Evolutionary conservation across 129 eudicot species (phyloP).

Genomic region (Scalesia atractyloides): DNA sequence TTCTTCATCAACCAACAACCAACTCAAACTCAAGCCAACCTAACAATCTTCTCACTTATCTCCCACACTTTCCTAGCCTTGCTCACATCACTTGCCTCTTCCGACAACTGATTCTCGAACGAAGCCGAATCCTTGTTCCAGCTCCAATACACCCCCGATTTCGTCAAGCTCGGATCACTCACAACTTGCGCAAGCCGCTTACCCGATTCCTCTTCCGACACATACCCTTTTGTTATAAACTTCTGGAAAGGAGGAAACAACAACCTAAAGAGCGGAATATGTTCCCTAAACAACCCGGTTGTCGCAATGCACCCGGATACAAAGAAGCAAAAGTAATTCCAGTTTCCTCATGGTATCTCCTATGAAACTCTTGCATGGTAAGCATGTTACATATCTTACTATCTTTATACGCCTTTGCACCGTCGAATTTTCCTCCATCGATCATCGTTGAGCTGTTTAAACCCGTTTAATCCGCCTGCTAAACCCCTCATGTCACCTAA

Average conservation of each 20-base stretch:
- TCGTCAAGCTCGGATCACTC: slow-evolving; percentile 88
- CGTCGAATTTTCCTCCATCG: slow-evolving; percentile 73
- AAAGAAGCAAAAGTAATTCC: slow-evolving; percentile 86
- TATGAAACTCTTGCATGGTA: slow-evolving; percentile 90
- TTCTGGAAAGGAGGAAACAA: slow-evolving; percentile 93
- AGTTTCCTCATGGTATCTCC: slow-evolving; percentile 83
- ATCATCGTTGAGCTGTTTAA: slow-evolving; percentile 86
- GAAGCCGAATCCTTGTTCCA: slow-evolving; percentile 93
- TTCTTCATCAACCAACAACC: slow-evolving; percentile 7
- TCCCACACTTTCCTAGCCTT: slow-evolving; percentile 92
- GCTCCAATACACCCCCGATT: slow-evolving; percentile 96
- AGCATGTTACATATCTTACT: slow-evolving; percentile 93
- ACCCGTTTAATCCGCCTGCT: slow-evolving; percentile 63
- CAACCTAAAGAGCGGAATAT: slow-evolving; percentile 72
- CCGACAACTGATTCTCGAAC: slow-evolving; percentile 83
- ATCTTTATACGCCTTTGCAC: slow-evolving; percentile 88
- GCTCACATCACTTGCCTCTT: slow-evolving; percentile 78
- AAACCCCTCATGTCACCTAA: slow-evolving; percentile 82
- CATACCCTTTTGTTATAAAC: slow-evolving; percentile 80
- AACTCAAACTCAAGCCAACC: slow-evolving; percentile 53
- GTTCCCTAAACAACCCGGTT: slow-evolving; percentile 88
- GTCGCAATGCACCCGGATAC: slow-evolving; percentile 90
- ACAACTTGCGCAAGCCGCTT: slow-evolving; percentile 97
- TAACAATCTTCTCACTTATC: slow-evolving; percentile 85
- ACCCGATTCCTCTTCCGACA: slow-evolving; percentile 85